phyloP scores from a whole-genome alignment of 371 early-diverging fungal species.

The Entomophthora muscae region DNA sequence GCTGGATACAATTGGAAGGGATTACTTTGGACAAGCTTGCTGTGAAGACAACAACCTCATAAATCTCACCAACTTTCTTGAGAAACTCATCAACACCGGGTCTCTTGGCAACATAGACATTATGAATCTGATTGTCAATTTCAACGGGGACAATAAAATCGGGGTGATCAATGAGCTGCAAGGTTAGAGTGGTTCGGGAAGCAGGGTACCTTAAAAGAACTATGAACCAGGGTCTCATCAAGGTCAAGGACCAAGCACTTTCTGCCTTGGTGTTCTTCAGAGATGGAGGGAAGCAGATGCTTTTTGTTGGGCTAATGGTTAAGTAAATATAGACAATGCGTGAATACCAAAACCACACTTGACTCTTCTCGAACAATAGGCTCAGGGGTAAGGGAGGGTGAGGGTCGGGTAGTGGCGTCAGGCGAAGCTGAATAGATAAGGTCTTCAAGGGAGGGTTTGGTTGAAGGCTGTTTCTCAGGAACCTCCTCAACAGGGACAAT shows the following conservation, averaged over 20 bases:
- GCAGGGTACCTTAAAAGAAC: slow-evolving; percentile 43
- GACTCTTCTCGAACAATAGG: not conserved
- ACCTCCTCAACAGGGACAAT: not conserved
- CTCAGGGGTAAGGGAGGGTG: not conserved
- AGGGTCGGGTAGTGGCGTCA: not conserved
- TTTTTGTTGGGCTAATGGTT: slow-evolving; percentile 2
- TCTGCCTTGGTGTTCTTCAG: slow-evolving; percentile 31
- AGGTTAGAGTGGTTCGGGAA: slow-evolving; percentile 6
- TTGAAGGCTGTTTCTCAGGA: not conserved
- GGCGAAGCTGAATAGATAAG: slow-evolving; percentile 3
- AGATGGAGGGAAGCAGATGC: slow-evolving; percentile 19
- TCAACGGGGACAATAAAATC: slow-evolving; percentile 79
- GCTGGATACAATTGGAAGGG: not conserved
- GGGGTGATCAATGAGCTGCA: slow-evolving; percentile 20
- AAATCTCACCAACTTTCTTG: slow-evolving; percentile 65
- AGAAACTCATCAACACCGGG: slow-evolving; percentile 90
- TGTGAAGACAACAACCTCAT: slow-evolving; percentile 91
- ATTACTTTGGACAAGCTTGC: slow-evolving; percentile 83
- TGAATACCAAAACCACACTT: not conserved
- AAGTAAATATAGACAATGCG: not conserved
- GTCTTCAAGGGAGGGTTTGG: not conserved
- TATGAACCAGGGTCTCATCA: slow-evolving; percentile 71
- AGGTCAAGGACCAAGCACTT: slow-evolving; percentile 79
- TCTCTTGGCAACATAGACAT: slow-evolving; percentile 86
- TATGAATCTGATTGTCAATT: slow-evolving; percentile 79